Conservation (phyloP, 2,329 filamentous ascomycete genomes). For the Aspergillus sp. region DNA sequence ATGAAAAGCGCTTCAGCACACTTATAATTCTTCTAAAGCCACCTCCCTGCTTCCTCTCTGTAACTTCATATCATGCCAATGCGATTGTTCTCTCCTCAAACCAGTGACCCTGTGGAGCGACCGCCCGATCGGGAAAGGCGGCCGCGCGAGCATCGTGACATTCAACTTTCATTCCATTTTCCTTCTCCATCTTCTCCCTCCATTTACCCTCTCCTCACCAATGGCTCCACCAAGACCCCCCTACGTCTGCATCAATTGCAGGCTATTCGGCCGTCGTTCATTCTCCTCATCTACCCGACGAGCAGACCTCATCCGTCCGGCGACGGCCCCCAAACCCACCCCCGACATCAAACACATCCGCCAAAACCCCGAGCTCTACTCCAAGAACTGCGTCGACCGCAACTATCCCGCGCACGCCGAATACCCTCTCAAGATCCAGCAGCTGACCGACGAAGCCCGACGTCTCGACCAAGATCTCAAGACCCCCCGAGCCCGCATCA, state of each 20-base stretch:
- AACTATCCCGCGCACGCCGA: slow-evolving; percentile 68
- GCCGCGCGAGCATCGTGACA: neutral
- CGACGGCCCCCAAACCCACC: slow-evolving; percentile 74
- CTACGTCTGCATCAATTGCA: slow-evolving; percentile 41
- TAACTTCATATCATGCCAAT: no score
- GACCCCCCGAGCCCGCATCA: slow-evolving; percentile 45
- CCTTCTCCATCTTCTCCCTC: slow-evolving; percentile 10
- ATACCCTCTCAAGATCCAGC: slow-evolving; percentile 55
- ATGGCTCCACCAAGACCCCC: slow-evolving; percentile 31
- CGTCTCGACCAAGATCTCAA: slow-evolving; percentile 44
- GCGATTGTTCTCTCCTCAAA: no score
- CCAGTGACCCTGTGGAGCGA: neutral
- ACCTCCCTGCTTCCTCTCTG: no score
- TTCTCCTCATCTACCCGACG: slow-evolving; percentile 22
- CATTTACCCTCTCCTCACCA: neutral
- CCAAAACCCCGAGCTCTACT: slow-evolving; percentile 76
- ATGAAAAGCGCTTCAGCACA: no score
- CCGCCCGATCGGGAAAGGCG: slow-evolving; percentile 17
- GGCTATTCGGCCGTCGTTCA: slow-evolving; percentile 19
- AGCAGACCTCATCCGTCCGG: slow-evolving; percentile 52
- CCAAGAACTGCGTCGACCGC: slow-evolving; percentile 78
- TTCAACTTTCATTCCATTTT: neutral
- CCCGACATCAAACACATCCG: slow-evolving; percentile 90
- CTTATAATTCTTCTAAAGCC: no score
- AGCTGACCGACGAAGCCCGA: slow-evolving; percentile 40